Evolutionary conservation across 768 basidiomycete genomes (phyloP).

Genomic region (Mycena kentingensis): DNA sequence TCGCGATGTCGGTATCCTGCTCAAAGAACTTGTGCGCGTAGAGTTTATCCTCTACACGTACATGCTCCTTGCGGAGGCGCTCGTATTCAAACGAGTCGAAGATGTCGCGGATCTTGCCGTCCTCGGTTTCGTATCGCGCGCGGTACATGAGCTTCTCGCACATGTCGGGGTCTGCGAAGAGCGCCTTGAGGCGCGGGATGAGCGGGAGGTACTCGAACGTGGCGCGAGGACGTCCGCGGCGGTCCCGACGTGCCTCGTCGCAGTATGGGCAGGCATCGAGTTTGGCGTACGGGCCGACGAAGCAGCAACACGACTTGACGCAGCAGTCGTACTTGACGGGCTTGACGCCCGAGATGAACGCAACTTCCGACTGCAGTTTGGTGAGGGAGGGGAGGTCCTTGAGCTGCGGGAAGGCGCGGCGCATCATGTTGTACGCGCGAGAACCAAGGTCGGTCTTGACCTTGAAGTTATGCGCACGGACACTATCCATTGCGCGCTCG

Average conservation of each 20-base stretch:
- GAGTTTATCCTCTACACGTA: constrained; percentile 27
- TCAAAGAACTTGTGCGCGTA: constrained; percentile 33
- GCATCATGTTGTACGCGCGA: constrained; percentile 7
- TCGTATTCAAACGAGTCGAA: constrained; percentile 37
- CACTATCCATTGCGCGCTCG: background rate
- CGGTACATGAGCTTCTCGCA: constrained; percentile 33
- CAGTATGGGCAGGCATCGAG: constrained; percentile 40
- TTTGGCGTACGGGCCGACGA: constrained; percentile 32
- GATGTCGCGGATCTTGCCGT: constrained; percentile 30
- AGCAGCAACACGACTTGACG: constrained; percentile 42
- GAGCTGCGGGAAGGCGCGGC: constrained; percentile 8
- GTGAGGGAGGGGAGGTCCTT: constrained; percentile 2
- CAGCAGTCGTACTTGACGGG: constrained; percentile 40
- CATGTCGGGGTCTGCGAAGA: constrained; percentile 20
- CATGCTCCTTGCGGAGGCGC: constrained; percentile 22
- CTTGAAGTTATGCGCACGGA: constrained; percentile 12
- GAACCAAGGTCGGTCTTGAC: constrained; percentile 8
- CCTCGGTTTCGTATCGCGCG: background rate
- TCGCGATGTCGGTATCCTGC: constrained; percentile 37
- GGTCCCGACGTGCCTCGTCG: constrained; percentile 26
- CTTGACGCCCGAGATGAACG: constrained; percentile 5
- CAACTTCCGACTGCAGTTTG: constrained; percentile 5
- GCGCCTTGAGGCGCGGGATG: constrained; percentile 37
- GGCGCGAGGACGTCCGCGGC: constrained; percentile 24
- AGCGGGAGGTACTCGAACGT: constrained; percentile 42